phyloP scores from a whole-genome alignment of 768 basidiomycete genomes.

The Obba rivulosa region DNA sequence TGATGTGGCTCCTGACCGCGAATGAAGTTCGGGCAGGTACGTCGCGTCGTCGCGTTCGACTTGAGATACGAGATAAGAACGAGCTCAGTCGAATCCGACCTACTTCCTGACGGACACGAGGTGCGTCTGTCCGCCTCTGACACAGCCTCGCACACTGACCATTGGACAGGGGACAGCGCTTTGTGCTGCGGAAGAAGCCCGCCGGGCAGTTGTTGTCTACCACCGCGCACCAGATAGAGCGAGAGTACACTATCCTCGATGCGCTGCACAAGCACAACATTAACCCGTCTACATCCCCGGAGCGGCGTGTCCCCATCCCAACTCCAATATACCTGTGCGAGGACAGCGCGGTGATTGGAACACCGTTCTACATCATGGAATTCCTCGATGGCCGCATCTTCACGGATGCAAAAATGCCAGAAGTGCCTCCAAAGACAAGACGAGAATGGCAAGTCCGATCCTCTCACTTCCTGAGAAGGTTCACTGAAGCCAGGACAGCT shows the following conservation, averaged over 20 bases:
- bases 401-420: slow-evolving; percentile 74
- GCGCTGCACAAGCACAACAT: slow-evolving; percentile 75
- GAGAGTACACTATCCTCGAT: slow-evolving; percentile 79
- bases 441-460: slow-evolving; percentile 56
- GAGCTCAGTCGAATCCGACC: slow-evolving; percentile 83
- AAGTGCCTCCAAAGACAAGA: slow-evolving; percentile 55
- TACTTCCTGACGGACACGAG: slow-evolving; percentile 83
- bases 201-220: slow-evolving; percentile 79
- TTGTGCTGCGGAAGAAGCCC: slow-evolving; percentile 92
- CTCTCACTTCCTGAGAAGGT: background rate
- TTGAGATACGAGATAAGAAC: background rate
- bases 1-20: background rate
- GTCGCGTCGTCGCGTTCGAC: slow-evolving; percentile 6
- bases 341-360: slow-evolving; percentile 72
- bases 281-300: slow-evolving; percentile 40
- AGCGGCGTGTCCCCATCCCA: slow-evolving; percentile 73
- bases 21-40: slow-evolving; percentile 80
- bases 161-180: slow-evolving; percentile 44
- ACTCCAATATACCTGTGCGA: slow-evolving; percentile 80
- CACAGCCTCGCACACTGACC: slow-evolving; percentile 4
- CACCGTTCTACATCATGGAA: slow-evolving; percentile 96
- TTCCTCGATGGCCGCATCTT: slow-evolving; percentile 93
- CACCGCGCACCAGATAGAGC: slow-evolving; percentile 94
- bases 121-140: slow-evolving; percentile 35
- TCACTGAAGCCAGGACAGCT: slow-evolving; percentile 37